These are phyloP conservation scores for Phytophthora uliginosa DNA, from an alignment of 352 stramenopile genomes.

Conservation along the genomic window DNA sequence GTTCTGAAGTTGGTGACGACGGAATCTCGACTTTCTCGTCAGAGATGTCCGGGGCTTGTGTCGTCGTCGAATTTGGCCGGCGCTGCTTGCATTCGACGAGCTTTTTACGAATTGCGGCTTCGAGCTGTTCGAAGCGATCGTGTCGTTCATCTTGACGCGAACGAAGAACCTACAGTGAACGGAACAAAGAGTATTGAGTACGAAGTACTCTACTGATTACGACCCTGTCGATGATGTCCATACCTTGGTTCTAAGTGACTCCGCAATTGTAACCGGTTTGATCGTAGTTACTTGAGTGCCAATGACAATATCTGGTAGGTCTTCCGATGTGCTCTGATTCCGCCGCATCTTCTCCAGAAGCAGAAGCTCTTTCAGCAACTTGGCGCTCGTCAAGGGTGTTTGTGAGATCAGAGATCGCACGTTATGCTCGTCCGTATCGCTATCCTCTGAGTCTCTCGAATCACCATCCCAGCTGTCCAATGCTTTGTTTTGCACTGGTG, in stretches of 20 bases:
- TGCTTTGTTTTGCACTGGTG: not conserved
- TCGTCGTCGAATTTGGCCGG: not conserved
- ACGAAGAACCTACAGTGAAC: conserved; percentile 38
- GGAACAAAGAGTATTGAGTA: not conserved
- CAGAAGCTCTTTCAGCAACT: conserved; percentile 50
- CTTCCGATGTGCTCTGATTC: conserved; percentile 16
- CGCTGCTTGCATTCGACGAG: conserved; percentile 6
- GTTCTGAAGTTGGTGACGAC: conserved; percentile 11
- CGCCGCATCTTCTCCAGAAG: conserved; percentile 53
- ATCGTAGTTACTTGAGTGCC: conserved; percentile 42
- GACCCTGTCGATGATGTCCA: not conserved
- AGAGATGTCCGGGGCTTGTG: not conserved
- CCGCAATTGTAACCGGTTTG: conserved; percentile 44
- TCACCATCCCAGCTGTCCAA: not conserved
- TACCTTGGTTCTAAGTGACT: conserved; percentile 61
- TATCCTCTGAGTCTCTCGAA: not conserved
- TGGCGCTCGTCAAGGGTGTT: conserved; percentile 8
- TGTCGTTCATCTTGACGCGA: conserved; percentile 47
- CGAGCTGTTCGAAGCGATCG: conserved; percentile 32
- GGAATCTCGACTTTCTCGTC: not conserved
- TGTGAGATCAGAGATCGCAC: not conserved
- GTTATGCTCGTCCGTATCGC: conserved; percentile 10
- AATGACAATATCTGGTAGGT: conserved; percentile 45
- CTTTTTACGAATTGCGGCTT: conserved; percentile 32
- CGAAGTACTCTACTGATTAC: not conserved